phyloP scores from a whole-genome alignment of 495 filamentous ascomycete species.

The Acidiella bohemica region DNA sequence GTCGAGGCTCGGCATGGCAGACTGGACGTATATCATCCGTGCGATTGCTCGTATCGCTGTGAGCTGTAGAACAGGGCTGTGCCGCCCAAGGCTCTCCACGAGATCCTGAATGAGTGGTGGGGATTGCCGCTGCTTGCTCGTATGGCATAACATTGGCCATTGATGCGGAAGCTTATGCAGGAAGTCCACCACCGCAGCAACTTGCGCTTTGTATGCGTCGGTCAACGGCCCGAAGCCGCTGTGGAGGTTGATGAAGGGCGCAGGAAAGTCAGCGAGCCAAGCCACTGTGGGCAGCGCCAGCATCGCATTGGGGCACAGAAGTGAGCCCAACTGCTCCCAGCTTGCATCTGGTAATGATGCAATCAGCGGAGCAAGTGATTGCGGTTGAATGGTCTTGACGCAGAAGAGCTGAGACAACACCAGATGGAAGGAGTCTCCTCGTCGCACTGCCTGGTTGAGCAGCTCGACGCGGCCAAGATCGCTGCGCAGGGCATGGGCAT shows the following conservation, averaged over 20 bases:
- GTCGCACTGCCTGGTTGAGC: constrained; percentile 9
- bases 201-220: constrained; percentile 6
- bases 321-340: constrained; percentile 2
- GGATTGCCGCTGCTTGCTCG: constrained; percentile 3
- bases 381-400: not conserved
- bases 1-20: not conserved
- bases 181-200: constrained; percentile 4
- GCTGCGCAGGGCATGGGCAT: too few relatives aligned
- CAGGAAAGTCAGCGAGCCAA: constrained; percentile 10
- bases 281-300: not conserved
- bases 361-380: not conserved
- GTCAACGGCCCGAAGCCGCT: not conserved
- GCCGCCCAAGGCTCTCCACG: not conserved
- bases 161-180: constrained; percentile 3
- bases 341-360: not conserved
- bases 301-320: constrained; percentile 10
- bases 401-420: constrained; percentile 18
- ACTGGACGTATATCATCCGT: not conserved
- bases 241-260: constrained; percentile 6
- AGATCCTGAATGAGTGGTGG: constrained; percentile 14
- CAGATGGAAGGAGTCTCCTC: constrained; percentile 17
- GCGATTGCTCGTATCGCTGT: constrained; percentile 11
- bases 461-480: constrained; percentile 11
- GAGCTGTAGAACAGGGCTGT: constrained; percentile 9
- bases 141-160: constrained; percentile 2